Conservation (phyloP, 441 rosid genomes). For the Mallotus japonicus region DNA sequence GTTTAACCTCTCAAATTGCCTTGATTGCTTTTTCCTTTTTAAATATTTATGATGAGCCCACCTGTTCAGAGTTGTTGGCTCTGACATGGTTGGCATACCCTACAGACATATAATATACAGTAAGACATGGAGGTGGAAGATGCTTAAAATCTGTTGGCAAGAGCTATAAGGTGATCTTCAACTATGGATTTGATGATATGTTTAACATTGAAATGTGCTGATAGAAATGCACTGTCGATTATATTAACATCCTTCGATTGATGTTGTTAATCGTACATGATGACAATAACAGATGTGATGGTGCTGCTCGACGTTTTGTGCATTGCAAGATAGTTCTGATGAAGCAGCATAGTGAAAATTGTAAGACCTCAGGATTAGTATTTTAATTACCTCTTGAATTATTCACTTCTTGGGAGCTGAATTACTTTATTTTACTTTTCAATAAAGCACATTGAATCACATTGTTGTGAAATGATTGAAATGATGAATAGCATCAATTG, state of each 20-base stretch:
- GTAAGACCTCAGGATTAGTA: not conserved
- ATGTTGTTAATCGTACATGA: not conserved
- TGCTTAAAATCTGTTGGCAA: constrained; percentile 30
- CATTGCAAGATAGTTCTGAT: not conserved
- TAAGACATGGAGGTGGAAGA: constrained; percentile 15
- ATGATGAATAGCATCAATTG: not conserved
- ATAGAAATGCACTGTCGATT: not conserved
- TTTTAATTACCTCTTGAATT: not conserved
- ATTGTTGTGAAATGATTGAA: not conserved
- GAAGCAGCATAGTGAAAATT: not conserved
- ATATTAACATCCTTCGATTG: not conserved
- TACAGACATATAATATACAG: constrained; percentile 11
- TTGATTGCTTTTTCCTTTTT: constrained; percentile 7
- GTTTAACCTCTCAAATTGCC: constrained; percentile 4
- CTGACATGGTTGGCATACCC: constrained; percentile 18
- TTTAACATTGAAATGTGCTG: not conserved
- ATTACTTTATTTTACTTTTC: not conserved
- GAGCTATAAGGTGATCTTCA: constrained; percentile 24
- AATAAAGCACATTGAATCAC: not conserved
- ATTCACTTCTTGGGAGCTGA: not conserved
- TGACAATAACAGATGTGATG: not conserved
- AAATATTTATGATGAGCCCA: constrained; percentile 18
- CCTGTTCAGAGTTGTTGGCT: constrained; percentile 14
- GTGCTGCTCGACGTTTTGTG: not conserved
- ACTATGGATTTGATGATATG: not conserved